phyloP scores from a whole-genome alignment of 2,329 filamentous ascomycete genomes.

The Penicillium griseofulvum region DNA sequence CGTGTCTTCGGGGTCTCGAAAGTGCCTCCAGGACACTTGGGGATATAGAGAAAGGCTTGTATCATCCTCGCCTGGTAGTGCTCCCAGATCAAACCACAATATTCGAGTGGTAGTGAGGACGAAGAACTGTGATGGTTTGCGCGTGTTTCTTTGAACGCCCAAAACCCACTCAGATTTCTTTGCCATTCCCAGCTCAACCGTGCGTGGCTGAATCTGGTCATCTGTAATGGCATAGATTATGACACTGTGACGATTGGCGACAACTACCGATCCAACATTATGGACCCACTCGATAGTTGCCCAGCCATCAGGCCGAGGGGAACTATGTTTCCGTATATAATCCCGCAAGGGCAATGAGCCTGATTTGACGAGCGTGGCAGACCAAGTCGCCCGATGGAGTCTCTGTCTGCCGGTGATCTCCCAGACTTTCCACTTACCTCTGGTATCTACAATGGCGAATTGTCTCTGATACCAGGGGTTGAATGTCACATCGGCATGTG shows the following conservation, averaged over 20 bases:
- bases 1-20: conserved; percentile 52
- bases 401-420: conserved; percentile 38
- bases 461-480: conserved; percentile 60
- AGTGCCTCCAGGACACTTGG: conserved; percentile 54
- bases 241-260: conserved; percentile 51
- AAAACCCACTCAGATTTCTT: conserved; percentile 53
- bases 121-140: conserved; percentile 46
- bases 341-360: conserved; percentile 33
- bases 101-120: conserved; percentile 55
- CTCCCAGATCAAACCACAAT: conserved; percentile 44
- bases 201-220: conserved; percentile 23
- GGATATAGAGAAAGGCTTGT: conserved; percentile 34
- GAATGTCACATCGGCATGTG: conserved; percentile 57
- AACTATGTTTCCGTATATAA: conserved; percentile 1
- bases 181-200: conserved; percentile 38
- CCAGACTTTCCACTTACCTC: conserved; percentile 55
- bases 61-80: conserved; percentile 19
- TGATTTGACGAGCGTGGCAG: conserved; percentile 25
- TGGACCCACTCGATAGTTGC: conserved; percentile 42
- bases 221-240: conserved; percentile 37
- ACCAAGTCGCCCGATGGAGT: conserved; percentile 29
- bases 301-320: conserved; percentile 44
- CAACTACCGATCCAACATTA: conserved; percentile 44
- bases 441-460: conserved; percentile 54
- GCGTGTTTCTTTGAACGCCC: conserved; percentile 48